phyloP scores from a whole-genome alignment of 495 filamentous ascomycete genomes.

The Penicillium canescens region DNA sequence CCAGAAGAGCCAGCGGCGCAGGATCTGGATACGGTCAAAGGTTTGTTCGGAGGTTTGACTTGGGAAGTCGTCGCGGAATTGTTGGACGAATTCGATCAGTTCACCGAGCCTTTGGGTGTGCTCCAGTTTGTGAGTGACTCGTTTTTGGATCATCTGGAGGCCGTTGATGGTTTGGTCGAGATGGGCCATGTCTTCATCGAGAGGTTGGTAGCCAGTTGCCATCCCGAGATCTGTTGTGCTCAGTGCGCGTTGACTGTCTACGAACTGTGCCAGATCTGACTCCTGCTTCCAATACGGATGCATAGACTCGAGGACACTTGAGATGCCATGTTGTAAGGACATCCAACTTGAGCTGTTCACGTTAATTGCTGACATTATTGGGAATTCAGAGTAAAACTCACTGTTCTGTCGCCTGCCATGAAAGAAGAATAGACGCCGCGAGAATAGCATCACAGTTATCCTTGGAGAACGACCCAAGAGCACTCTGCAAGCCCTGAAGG shows the following conservation, averaged over 20 bases:
- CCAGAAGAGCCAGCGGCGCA: conserved; percentile 95
- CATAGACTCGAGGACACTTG: conserved; percentile 88
- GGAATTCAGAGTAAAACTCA: conserved; percentile 52
- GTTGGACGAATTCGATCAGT: conserved; percentile 77
- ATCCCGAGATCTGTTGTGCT: conserved; percentile 54
- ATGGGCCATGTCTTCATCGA: conserved; percentile 66
- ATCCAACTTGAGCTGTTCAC: conserved; percentile 80
- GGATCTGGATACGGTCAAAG: conserved; percentile 81
- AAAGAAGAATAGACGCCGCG: conserved; percentile 86
- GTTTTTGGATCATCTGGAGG: conserved; percentile 68
- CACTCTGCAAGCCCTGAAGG: conserved; percentile 83
- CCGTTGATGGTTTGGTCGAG: conserved; percentile 52
- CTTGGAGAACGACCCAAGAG: conserved; percentile 80
- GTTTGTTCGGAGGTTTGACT: conserved; percentile 74
- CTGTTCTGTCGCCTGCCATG: conserved; percentile 98
- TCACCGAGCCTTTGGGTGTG: conserved; percentile 75
- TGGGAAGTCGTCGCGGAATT: conserved; percentile 71
- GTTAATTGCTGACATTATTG: conserved; percentile 29
- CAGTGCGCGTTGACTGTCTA: conserved; percentile 61
- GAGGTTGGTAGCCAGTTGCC: conserved; percentile 46
- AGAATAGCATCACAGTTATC: conserved; percentile 90
- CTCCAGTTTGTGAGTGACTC: conserved; percentile 70
- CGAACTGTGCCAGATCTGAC: conserved; percentile 80
- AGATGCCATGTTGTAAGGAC: conserved; percentile 88
- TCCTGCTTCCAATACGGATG: conserved; percentile 82